phyloP scores from a whole-genome alignment of 306 rosid species.

The Ormosia semicastrata region DNA sequence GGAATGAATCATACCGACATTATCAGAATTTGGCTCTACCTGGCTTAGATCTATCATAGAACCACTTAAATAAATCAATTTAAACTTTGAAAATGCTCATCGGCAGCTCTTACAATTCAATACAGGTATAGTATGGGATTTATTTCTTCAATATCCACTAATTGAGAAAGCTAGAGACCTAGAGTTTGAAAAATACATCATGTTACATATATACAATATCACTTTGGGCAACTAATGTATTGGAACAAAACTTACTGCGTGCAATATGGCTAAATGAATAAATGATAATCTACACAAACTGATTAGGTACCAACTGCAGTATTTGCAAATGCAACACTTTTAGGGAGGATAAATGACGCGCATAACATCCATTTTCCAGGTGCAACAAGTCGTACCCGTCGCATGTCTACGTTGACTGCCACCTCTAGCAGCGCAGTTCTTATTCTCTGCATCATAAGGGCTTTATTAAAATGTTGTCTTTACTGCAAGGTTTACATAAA shows the following conservation, averaged over 20 bases:
- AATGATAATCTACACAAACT: conserved; percentile 24
- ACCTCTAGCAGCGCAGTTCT: conserved; percentile 77
- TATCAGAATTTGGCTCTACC: background rate
- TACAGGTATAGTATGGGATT: background rate
- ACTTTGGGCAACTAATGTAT: background rate
- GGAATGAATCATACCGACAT: background rate
- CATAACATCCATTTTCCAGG: conserved; percentile 98
- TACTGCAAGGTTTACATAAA: background rate
- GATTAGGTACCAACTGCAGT: conserved; percentile 33
- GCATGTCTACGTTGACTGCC: conserved; percentile 78
- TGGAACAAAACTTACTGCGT: background rate
- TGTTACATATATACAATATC: conserved; percentile 6
- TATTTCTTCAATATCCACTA: background rate
- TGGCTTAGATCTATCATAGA: background rate
- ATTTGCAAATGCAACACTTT: conserved; percentile 69
- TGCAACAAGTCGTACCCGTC: conserved; percentile 79
- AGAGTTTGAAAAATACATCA: background rate
- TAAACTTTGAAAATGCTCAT: background rate
- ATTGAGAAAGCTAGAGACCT: background rate
- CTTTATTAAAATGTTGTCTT: background rate
- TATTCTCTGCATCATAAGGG: conserved; percentile 60
- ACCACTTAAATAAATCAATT: background rate
- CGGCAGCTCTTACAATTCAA: conserved; percentile 1
- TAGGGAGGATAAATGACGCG: conserved; percentile 84
- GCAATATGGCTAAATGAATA: conserved; percentile 5